phyloP scores from a whole-genome alignment of 2,329 filamentous ascomycete species.

The Colletotrichum sublineola region DNA sequence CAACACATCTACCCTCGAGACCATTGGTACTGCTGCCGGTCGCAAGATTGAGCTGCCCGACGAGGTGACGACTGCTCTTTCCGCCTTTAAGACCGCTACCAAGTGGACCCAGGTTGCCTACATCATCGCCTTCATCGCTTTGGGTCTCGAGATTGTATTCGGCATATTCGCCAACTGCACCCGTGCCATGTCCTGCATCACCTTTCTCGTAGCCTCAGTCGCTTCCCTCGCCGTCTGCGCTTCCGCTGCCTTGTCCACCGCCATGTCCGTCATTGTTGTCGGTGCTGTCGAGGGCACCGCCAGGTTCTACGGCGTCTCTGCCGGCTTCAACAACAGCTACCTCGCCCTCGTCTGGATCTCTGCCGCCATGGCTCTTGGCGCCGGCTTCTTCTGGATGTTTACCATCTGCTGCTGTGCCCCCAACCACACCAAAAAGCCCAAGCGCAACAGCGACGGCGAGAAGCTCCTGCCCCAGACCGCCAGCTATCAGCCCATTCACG shows the following conservation, averaged over 20 bases:
- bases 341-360: conserved; percentile 83
- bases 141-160: conserved; percentile 79
- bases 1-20: conserved; percentile 72
- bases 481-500: conserved; percentile 62
- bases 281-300: conserved; percentile 76
- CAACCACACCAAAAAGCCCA: conserved; percentile 52
- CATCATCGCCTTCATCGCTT: conserved; percentile 77
- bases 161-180: conserved; percentile 88
- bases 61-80: conserved; percentile 75
- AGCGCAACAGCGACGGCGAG: conserved; percentile 58
- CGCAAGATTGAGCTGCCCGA: conserved; percentile 75
- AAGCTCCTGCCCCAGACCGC: conserved; percentile 60
- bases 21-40: conserved; percentile 62
- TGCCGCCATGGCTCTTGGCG: conserved; percentile 80
- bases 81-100: conserved; percentile 78
- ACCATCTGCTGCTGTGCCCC: conserved; percentile 90
- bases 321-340: conserved; percentile 76
- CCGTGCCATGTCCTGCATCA: conserved; percentile 83
- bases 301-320: conserved; percentile 78
- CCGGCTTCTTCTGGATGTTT: conserved; percentile 90
- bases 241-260: conserved; percentile 80
- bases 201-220: conserved; percentile 80
- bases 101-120: conserved; percentile 90
- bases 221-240: conserved; percentile 68
- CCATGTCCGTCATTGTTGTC: conserved; percentile 77